phyloP scores from a whole-genome alignment of 1,284 basidiomycete species.

The Cutaneotrichosporon daszewskae region DNA sequence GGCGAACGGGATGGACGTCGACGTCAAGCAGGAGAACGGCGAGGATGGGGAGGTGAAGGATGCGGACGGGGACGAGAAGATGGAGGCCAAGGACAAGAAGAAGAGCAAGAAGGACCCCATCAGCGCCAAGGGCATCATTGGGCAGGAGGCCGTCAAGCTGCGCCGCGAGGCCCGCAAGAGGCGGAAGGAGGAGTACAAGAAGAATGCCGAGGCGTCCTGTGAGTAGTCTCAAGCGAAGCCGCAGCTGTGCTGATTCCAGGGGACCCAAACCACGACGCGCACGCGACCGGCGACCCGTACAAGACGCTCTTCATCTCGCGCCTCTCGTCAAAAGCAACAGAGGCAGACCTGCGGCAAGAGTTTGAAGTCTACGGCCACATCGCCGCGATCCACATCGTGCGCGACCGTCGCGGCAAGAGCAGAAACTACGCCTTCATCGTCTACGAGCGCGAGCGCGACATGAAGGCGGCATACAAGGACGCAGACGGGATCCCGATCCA shows the following conservation, averaged over 20 bases:
- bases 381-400: constrained; percentile 82
- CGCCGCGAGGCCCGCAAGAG: constrained; percentile 73
- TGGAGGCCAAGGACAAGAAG: constrained; percentile 60
- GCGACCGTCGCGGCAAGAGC: constrained; percentile 78
- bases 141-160: constrained; percentile 56
- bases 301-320: constrained; percentile 96
- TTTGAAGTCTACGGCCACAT: constrained; percentile 95
- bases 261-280: constrained; percentile 62
- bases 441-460: constrained; percentile 95
- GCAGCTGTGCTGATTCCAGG: constrained; percentile 2
- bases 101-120: constrained; percentile 62
- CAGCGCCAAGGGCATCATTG: constrained; percentile 49
- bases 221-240: constrained; percentile 34
- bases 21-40: constrained; percentile 54
- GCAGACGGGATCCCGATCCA: constrained; percentile 96
- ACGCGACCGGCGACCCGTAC: constrained; percentile 95
- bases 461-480: constrained; percentile 99
- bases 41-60: constrained; percentile 31
- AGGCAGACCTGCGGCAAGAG: constrained; percentile 84
- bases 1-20: constrained; percentile 4
- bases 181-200: constrained; percentile 70
- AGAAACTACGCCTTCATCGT: constrained; percentile 95
- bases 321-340: constrained; percentile 81
- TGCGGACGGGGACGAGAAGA: constrained; percentile 44
- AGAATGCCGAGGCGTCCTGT: constrained; percentile 76